A percentile compares a stretch with the other conserved stretches of the same genome.
Conservation (phyloP, 805 yeast species). For the Yarrowia porcina region DNA sequence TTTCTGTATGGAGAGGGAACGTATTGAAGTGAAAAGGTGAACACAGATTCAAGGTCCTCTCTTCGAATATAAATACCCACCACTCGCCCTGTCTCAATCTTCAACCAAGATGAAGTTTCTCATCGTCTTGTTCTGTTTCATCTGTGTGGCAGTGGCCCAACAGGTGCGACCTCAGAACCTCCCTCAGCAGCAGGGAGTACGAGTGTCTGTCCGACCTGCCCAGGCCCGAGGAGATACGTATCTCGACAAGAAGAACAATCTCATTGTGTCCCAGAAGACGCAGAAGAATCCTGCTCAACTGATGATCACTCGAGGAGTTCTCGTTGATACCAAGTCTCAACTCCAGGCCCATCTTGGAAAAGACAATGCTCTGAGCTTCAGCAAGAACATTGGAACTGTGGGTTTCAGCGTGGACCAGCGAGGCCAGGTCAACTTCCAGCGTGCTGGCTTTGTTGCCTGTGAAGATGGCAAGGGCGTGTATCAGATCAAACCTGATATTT, state of each 20-base stretch:
- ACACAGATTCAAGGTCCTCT: too few relatives aligned
- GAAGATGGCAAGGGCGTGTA: background rate
- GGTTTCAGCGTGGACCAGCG: background rate
- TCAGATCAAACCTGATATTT: background rate
- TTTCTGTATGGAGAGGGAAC: too few relatives aligned
- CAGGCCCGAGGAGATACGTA: background rate
- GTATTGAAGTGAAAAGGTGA: too few relatives aligned
- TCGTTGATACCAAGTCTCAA: background rate
- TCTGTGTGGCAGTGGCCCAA: background rate
- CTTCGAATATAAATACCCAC: background rate
- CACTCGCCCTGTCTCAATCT: background rate
- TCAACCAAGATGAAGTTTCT: background rate
- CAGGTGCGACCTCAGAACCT: background rate
- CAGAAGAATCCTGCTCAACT: constrained; percentile 1
- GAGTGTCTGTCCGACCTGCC: background rate
- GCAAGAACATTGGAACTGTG: background rate
- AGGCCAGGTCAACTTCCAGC: constrained; percentile 1
- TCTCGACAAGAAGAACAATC: background rate
- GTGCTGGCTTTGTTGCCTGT: background rate
- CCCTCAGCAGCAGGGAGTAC: constrained; percentile 3
- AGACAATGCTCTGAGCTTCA: background rate
- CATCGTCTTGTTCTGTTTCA: background rate
- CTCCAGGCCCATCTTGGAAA: background rate
- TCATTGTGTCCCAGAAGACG: constrained; percentile 2
- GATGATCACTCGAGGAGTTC: background rate